Base-by-base conservation (phyloP, 768 basidiomycete genomes). In the Serendipita sp. region DNA sequence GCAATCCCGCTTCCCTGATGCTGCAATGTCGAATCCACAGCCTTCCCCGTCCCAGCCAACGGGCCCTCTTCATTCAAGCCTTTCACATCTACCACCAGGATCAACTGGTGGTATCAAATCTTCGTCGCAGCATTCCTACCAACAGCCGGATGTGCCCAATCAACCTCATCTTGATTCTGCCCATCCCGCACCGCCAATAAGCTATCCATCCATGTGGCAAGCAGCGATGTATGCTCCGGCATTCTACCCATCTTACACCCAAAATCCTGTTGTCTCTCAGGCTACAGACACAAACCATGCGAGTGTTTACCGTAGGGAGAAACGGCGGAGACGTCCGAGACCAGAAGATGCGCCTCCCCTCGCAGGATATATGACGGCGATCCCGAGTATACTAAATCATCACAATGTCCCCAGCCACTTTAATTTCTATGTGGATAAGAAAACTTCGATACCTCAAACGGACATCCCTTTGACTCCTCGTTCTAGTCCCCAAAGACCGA, bases 21-120 rank as follows among this genome's bases (percentile, higher is more conserved):
- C 76, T 62, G 64, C 74, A 13, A 69, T 71, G 65, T 77, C 75
- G 68, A 70, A 72, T 2, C 72, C 74, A 30, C 76, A 76, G 67
- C 70, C 71, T 66, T 64, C 70, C 45, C 75, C 74, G 58, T 69
- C 73, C 2, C 75, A 74, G 65, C 75, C 76, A 3, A 74, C 78
- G 36, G 45, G 45, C 45, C 23, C 23, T 23, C 41, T 41, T 41
- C 41, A 41, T 13, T 13, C 41, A 7, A 41, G 13, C 13, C 41
- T 7, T 41, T 13, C 13, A 13, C 13, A 41, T 13, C 41, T 7
- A 13, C 41, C 13, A 13, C 13, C 41, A 7, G 41, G 13, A 41
- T 41, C 41, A 41, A 41, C 7, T 13, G 13, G 41, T 5, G 41
- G 7, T 41, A 13, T 13, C 41, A 41, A 41, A 7, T 13, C 41